Evolutionary conservation across 2,329 filamentous ascomycete species (phyloP), one percentile per base, ranked within the genome.

Genomic region (Cladophialophora bantiana): DNA sequence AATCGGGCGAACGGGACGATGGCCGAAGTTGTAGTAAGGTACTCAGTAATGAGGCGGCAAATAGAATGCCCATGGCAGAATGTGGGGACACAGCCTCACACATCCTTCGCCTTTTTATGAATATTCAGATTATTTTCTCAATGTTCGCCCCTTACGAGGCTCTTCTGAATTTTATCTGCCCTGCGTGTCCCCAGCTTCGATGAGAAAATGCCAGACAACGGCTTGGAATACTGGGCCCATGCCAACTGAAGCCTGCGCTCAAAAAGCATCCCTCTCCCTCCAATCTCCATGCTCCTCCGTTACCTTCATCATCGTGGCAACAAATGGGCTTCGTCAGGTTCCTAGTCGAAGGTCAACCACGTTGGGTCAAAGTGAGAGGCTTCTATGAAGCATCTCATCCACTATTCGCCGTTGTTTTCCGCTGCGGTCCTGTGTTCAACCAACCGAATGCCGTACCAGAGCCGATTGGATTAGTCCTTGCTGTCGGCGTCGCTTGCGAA

Each of bases 391-490:
- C 2, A 35, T 26, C 53, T 12, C 20, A 10, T 68, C 53, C 69
- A 26, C 67, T 62, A 45, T 64, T 71, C 12, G 68, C 68, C 2
- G 69, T 72, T 35, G 71, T 70, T 59, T 69, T 71, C 53, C 74
- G 64, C 53, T 73, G 72, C 58, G 77, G 74, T 12, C 73, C 72
- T 20, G 78, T 72, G 70, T 91, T 94, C 83, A 97, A 89, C 94
- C 94, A 98, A 12, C 91, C 90, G 81, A 98, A 98, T 2, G 94
- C 94, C 66, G 92, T 95, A 13, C 91, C 94, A n/a, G 92, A 92
- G 7, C 94, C 94, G 18, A 97, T 87, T 0, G 95, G 94, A 75
- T 98, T 98, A 36, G 88, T 83, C 72, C 85, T 84, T 53, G 73
- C 75, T 40, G 62, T 67, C 20, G 77, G 62, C 35, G 75, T 73